Evolutionary conservation across 495 filamentous ascomycete species (phyloP).

Genomic region (Xylaria nigripes): DNA sequence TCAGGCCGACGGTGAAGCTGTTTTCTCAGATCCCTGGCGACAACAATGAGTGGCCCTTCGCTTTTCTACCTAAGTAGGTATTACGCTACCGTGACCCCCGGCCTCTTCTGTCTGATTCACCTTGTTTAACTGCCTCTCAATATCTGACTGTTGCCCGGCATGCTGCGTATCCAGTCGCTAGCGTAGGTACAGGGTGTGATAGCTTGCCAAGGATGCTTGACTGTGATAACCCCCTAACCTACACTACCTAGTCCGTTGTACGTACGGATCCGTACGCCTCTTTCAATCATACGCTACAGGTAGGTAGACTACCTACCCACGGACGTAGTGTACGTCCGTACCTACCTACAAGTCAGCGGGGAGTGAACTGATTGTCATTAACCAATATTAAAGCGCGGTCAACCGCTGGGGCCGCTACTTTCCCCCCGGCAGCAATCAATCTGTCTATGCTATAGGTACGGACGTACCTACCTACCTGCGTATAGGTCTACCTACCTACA

Average conservation of each 20-base stretch:
- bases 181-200: background rate
- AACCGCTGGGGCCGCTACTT: conserved; percentile 31
- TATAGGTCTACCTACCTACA: no score
- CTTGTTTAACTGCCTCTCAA: background rate
- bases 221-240: background rate
- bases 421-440: background rate
- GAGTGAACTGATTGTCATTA: conserved; percentile 17
- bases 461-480: background rate
- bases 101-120: background rate
- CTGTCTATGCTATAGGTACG: background rate
- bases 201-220: conserved; percentile 11
- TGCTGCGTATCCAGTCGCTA: conserved; percentile 7
- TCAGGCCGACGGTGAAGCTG: no score
- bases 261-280: conserved; percentile 18
- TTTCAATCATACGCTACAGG: conserved; percentile 18
- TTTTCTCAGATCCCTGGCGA: no score
- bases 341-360: conserved; percentile 23
- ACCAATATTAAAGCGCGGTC: conserved; percentile 43
- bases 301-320: no score
- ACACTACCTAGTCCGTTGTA: conserved; percentile 1
- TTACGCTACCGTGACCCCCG: background rate
- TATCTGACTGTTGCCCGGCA: conserved; percentile 1
- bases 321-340: background rate
- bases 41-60: no score
- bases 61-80: background rate